Percentiles rank a stretch among this genome's conserved stretches.
These are phyloP conservation scores for Coniochaeta sp. DNA, from an alignment of 2,329 filamentous ascomycete genomes.

Conservation along the genomic window DNA sequence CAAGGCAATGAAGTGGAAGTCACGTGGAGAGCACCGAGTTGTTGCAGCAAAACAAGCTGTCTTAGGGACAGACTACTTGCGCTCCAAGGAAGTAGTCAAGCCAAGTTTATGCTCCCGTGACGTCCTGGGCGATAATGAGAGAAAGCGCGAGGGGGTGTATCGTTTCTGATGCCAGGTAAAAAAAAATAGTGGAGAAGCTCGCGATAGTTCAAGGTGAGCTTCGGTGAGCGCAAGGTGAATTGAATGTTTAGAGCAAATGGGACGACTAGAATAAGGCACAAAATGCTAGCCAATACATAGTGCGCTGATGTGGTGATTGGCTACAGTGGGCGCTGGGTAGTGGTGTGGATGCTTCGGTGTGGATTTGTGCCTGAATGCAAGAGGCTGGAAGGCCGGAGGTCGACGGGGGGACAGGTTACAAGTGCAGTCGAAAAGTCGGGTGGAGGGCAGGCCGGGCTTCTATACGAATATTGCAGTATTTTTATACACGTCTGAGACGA, in stretches of 20 bases:
- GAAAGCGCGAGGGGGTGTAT: background rate
- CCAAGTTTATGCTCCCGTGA: no score
- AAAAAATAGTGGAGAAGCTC: background rate
- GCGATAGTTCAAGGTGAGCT: background rate
- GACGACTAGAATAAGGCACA: background rate
- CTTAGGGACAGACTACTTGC: no score
- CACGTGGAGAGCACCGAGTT: background rate
- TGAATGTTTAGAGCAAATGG: background rate
- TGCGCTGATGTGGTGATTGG: background rate
- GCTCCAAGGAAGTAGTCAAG: no score
- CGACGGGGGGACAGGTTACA: background rate
- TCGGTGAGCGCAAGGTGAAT: slow-evolving; percentile 1
- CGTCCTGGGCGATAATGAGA: background rate
- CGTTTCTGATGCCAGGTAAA: background rate
- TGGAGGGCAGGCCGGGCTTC: slow-evolving; percentile 8
- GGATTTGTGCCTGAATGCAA: background rate
- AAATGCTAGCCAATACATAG: background rate
- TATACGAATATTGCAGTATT: slow-evolving; percentile 18
- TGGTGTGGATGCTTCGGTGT: slow-evolving; percentile 1
- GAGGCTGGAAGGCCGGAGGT: background rate
- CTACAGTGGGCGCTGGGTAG: background rate
- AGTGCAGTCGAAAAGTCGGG: slow-evolving; percentile 5
- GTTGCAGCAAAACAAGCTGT: no score
- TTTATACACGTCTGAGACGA: slow-evolving; percentile 17
- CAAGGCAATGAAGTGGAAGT: background rate